Evolutionary conservation across 257 asterid species (phyloP), one percentile per base, ranked within the genome.

Genomic region (Solanum clarkiae): DNA sequence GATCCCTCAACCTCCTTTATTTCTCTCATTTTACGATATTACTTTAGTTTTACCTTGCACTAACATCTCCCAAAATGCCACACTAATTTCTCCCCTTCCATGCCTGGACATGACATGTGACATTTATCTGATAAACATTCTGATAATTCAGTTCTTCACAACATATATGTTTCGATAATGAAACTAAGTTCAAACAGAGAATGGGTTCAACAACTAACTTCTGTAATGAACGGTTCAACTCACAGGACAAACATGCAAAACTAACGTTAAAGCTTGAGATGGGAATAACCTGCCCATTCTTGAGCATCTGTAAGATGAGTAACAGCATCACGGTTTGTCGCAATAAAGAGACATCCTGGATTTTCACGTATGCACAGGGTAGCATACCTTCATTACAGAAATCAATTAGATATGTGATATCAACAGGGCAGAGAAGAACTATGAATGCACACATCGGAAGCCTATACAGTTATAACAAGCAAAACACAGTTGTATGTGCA

Each of bases 271-370:
- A 60, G 59, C 72, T 26, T 80, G 22, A 82, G 55, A 29, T 7
- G 79, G 85, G 70, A 62, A 36, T 74, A 84, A 97, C 98, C 99
- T 95, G 99, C 99, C 99, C 99, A 97, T 93, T 97, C 99, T 85
- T 97, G 99, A 89, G 99, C 99, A 92, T 97, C 99, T 14, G 99
- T 97, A 83, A 97, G 98, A 92, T 97, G 99, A 84, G 99, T 97
- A 68, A 97, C 99, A 82, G 98, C 99, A 86, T 97, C 99, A 10
- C 98, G 94, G 88, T 97, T 97, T 22, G 99, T 97, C 14, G 99
- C 99, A 86, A 97, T 94, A 89, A 97, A 97, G 84, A 97, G 97
- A 85, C 99, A 97, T 81, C 98, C 98, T 0, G 97, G 99, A 86
- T 97, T 97, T 88, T 97, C 98, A 42, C 99, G 97, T 88, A 97